Evolutionary conservation across 805 yeast species (phyloP).

Genomic region (Suhomyces sp.): DNA sequence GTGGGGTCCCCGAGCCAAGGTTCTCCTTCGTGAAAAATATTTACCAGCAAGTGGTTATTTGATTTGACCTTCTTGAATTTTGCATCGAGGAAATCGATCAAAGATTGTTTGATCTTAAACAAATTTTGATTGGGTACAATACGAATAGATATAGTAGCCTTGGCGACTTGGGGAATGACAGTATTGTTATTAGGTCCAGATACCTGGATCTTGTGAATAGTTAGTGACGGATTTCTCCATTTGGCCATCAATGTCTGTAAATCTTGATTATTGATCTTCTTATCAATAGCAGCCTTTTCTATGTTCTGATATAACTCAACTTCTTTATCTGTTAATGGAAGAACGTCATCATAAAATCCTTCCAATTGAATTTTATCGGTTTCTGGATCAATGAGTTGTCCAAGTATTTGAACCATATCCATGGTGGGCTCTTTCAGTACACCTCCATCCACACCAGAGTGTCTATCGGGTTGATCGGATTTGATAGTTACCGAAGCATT

Average conservation of each 20-base stretch:
- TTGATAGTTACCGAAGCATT: conserved; percentile 71
- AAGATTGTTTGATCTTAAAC: conserved; percentile 49
- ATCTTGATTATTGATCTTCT: conserved; percentile 36
- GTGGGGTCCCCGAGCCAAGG: conserved; percentile 93
- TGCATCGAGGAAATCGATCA: conserved; percentile 46
- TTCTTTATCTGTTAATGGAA: conserved; percentile 58
- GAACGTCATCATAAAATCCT: conserved; percentile 67
- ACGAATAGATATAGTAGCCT: conserved; percentile 76
- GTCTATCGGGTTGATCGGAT: conserved; percentile 82
- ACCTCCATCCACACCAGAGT: conserved; percentile 97
- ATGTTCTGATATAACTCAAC: conserved; percentile 61
- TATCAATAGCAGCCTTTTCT: conserved; percentile 30
- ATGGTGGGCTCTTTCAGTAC: conserved; percentile 83
- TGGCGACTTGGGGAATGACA: conserved; percentile 80
- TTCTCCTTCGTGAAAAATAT: conserved; percentile 81
- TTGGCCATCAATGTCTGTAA: conserved; percentile 60
- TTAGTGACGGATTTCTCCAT: conserved; percentile 90
- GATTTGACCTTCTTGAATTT: conserved; percentile 53
- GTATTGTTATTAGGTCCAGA: conserved; percentile 91
- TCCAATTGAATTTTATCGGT: conserved; percentile 57
- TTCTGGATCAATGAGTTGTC: conserved; percentile 54
- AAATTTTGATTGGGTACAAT: conserved; percentile 87
- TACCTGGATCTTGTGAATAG: conserved; percentile 79
- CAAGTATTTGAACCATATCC: conserved; percentile 72
- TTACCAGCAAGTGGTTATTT: conserved; percentile 59